phyloP scores from a whole-genome alignment of 805 yeast genomes.

The Metschnikowia hibisci region DNA sequence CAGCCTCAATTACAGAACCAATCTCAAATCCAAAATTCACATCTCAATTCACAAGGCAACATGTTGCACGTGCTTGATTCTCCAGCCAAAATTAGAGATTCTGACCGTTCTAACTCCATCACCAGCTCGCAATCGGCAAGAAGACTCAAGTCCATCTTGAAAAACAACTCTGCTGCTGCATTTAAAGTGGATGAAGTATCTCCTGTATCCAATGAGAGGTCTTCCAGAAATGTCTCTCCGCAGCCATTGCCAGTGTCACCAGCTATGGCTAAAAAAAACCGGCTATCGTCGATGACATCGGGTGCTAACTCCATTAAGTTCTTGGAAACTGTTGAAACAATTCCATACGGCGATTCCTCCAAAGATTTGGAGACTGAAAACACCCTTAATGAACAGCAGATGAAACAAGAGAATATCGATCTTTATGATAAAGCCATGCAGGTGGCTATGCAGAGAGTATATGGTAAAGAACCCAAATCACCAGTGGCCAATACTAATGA shows the following conservation, averaged over 20 bases:
- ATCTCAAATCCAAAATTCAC: not conserved
- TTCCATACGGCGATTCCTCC: slow-evolving; percentile 18
- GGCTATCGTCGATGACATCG: slow-evolving; percentile 18
- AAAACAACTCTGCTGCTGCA: slow-evolving; percentile 17
- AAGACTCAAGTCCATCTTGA: slow-evolving; percentile 36
- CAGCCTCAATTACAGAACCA: too few species aligned
- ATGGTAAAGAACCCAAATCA: slow-evolving; percentile 30
- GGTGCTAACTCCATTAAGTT: slow-evolving; percentile 36
- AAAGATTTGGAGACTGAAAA: slow-evolving; percentile 9
- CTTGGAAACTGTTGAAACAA: slow-evolving; percentile 35
- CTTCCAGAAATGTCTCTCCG: not conserved
- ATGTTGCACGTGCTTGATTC: not conserved
- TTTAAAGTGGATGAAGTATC: slow-evolving; percentile 3
- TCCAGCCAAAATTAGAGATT: not conserved
- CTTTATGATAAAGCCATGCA: slow-evolving; percentile 53
- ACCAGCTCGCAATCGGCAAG: slow-evolving; percentile 17
- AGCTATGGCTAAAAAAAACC: slow-evolving; percentile 10
- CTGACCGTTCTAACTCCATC: slow-evolving; percentile 12
- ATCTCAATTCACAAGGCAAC: not conserved
- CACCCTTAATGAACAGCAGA: slow-evolving; percentile 11
- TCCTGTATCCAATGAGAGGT: not conserved
- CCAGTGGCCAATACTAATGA: not conserved
- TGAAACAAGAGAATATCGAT: slow-evolving; percentile 41
- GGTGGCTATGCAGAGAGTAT: slow-evolving; percentile 54
- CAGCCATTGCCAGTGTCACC: slow-evolving; percentile 4